Evolutionary conservation across 148 eudicot genomes (phyloP), one percentile per base, ranked within the genome.

Genomic region (Hydrangea macrophylla): DNA sequence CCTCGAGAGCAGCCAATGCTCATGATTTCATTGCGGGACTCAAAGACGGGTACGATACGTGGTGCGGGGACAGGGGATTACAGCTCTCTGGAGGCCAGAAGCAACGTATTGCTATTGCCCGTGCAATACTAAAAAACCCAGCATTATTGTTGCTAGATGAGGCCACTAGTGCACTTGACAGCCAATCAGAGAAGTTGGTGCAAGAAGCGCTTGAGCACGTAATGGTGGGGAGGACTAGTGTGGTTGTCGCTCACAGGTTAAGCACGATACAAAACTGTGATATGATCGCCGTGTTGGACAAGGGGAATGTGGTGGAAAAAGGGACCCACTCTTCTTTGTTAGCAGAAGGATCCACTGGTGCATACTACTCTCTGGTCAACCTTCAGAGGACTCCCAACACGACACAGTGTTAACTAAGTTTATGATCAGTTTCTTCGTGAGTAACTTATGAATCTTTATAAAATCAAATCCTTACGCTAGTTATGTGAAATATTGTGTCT

Each of bases 41-140:
- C 18, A 79, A 76, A 60, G 86, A 88, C 4, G 94, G 97, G 22
- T 90, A 84, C 44, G 82, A 84, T 3, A 90, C 97, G 1, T 78
- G 71, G 74, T 86, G 93, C 48, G 97, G 97, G 10, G 92, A 88
- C 42, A 75, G 85, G 79, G 97, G 97, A 30, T 64, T 84, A n/a
- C 97, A 88, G 37, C 67, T 91, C 0, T 91, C 97, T 0, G 97
- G 97, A 11, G 97, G 97, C 1, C 97, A 90, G 58, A 90, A 88
- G 77, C 97, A 90, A 65, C 62, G 97, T 45, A 81, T 91, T n/a
- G 97, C 92, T 1, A 91, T 91, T 17, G 92, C 94, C 0, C 84
- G 97, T 6, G 97, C 94, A 30, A 86, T 91, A 44, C 60, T 88
- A 23, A 80, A 78, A 37, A 79, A 88, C 68, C 97, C 97, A 1